A percentile compares a stretch with the other conserved stretches of the same genome.
These are phyloP conservation scores for Beta macrorhiza DNA, from an alignment of 179 eudicot genomes.

Conservation along the genomic window DNA sequence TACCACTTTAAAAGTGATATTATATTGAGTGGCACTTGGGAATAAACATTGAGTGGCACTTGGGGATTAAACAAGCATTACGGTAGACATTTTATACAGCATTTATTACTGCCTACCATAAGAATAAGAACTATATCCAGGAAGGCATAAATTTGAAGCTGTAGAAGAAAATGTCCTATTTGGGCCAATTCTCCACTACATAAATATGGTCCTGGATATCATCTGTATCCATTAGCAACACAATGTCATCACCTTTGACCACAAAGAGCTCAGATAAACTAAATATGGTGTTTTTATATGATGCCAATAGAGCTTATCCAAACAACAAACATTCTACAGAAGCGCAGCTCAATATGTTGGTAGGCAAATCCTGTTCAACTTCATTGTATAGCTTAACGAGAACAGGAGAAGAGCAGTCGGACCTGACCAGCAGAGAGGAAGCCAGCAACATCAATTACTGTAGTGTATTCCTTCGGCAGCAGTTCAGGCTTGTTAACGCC, in stretches of 20 bases:
- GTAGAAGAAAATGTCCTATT: no score
- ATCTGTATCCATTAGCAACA: no score
- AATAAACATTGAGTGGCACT: no score
- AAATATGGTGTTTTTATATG: background rate
- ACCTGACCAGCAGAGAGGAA: constrained; percentile 97
- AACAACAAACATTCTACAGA: background rate
- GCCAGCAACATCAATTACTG: constrained; percentile 93
- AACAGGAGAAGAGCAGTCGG: constrained; percentile 3
- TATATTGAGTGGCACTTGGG: no score
- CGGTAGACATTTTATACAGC: no score
- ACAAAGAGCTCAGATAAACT: background rate
- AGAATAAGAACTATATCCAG: no score
- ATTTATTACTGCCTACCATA: no score
- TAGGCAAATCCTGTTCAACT: background rate
- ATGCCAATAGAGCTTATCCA: background rate
- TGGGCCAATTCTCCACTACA: no score
- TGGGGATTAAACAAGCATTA: no score
- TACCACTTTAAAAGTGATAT: no score
- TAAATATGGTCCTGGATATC: no score
- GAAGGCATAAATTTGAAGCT: no score
- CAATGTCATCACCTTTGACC: background rate
- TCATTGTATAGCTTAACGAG: background rate
- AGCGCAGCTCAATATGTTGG: background rate
- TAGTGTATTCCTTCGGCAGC: constrained; percentile 74
- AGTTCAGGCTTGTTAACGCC: constrained; percentile 98